Percentiles rank a stretch among this genome's conserved stretches.
These are phyloP conservation scores for Camelina neglecta DNA, from an alignment of 345 rosid species.

Conservation along the genomic window DNA sequence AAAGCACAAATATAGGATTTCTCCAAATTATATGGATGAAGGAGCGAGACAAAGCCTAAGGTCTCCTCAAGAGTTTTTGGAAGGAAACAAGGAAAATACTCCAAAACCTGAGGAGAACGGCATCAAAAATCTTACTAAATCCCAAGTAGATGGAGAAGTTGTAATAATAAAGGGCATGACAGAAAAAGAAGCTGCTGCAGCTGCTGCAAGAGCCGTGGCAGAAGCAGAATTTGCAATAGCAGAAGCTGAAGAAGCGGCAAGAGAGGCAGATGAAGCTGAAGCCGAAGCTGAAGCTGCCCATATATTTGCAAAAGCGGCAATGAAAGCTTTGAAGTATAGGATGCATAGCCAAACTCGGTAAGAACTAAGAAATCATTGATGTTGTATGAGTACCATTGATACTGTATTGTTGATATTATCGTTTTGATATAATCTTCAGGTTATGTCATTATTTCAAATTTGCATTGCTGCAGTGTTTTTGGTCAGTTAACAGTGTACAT, in stretches of 20 bases:
- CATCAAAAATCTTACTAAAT: constrained; percentile 50
- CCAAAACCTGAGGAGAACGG: constrained; percentile 54
- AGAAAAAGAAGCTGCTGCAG: constrained; percentile 81
- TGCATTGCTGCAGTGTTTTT: constrained; percentile 11
- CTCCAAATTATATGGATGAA: constrained; percentile 48
- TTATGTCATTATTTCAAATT: constrained; percentile 14
- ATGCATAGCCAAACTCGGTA: constrained; percentile 50
- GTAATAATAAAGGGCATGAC: constrained; percentile 70
- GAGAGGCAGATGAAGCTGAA: constrained; percentile 86
- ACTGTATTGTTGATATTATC: neutral
- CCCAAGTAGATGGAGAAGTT: constrained; percentile 62
- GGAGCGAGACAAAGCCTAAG: constrained; percentile 41
- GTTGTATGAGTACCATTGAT: neutral
- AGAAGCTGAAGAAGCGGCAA: constrained; percentile 88
- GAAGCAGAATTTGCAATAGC: constrained; percentile 89
- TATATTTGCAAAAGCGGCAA: constrained; percentile 67
- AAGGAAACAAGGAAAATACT: constrained; percentile 64
- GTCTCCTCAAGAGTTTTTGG: constrained; percentile 51
- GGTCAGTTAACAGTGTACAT: constrained; percentile 27
- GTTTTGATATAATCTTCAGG: neutral
- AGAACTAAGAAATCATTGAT: constrained; percentile 15
- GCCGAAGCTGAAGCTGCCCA: constrained; percentile 87
- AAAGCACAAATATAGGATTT: constrained; percentile 69
- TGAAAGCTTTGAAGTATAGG: constrained; percentile 55
- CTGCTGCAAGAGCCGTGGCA: constrained; percentile 87